phyloP scores from a whole-genome alignment of 2,329 filamentous ascomycete species.

The Exophiala xenobiotica region DNA sequence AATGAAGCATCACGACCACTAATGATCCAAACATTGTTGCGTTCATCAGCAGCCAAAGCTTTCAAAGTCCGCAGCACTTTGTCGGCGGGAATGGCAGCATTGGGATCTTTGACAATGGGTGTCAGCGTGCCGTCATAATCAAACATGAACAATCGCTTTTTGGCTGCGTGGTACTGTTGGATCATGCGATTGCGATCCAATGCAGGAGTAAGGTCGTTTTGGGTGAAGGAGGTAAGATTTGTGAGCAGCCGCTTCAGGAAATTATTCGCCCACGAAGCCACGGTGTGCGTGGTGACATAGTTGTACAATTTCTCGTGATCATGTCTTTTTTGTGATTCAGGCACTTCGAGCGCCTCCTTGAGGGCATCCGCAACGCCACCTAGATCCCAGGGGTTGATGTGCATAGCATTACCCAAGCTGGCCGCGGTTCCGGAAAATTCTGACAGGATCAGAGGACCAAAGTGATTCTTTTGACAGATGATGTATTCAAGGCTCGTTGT shows the following conservation, averaged over 20 bases:
- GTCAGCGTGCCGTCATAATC: constrained; percentile 98
- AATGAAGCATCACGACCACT: constrained; percentile 92
- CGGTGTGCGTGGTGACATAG: constrained; percentile 81
- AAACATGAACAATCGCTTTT: constrained; percentile 91
- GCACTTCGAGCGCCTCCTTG: constrained; percentile 76
- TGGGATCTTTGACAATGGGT: constrained; percentile 88
- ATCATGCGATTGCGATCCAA: constrained; percentile 74
- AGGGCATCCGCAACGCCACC: constrained; percentile 81
- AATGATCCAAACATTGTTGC: constrained; percentile 97
- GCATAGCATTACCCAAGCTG: constrained; percentile 79
- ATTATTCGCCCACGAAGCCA: constrained; percentile 80
- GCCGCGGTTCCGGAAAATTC: constrained; percentile 95
- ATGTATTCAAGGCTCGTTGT: constrained; percentile 95
- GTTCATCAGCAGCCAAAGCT: constrained; percentile 72
- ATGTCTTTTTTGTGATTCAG: constrained; percentile 60
- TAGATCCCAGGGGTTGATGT: constrained; percentile 96
- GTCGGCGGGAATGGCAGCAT: constrained; percentile 82
- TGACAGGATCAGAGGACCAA: constrained; percentile 87
- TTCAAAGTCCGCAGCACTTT: constrained; percentile 77
- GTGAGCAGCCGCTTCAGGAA: constrained; percentile 77
- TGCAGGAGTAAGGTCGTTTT: constrained; percentile 73
- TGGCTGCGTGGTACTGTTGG: constrained; percentile 69
- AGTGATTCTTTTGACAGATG: constrained; percentile 81
- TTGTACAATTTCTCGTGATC: constrained; percentile 76
- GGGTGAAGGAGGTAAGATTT: constrained; percentile 74